phyloP scores from a whole-genome alignment of 176 grass and related monocot genomes.

The Phragmites australis region DNA sequence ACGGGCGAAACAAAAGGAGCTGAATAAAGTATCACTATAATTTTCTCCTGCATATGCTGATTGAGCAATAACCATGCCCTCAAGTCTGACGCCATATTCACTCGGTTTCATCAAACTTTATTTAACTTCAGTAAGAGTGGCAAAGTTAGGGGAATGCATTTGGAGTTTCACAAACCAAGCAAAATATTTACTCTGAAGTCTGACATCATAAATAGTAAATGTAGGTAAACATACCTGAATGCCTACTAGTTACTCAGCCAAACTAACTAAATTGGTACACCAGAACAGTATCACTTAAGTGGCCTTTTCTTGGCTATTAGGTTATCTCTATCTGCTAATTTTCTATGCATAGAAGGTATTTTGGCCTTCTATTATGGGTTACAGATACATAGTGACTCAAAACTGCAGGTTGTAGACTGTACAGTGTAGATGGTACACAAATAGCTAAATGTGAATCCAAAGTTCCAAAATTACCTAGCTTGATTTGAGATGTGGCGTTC shows the following conservation, averaged over 20 bases:
- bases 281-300: background rate
- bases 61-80: background rate
- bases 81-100: background rate
- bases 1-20: background rate
- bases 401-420: background rate
- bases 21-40: background rate
- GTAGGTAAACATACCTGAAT: background rate
- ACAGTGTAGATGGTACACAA: background rate
- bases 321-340: background rate
- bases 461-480: slow-evolving; percentile 58
- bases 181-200: background rate
- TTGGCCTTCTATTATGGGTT: background rate
- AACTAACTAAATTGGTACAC: background rate
- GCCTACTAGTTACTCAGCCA: background rate
- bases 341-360: slow-evolving; percentile 9
- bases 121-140: background rate
- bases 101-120: background rate
- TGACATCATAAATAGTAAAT: slow-evolving; percentile 16
- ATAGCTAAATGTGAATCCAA: slow-evolving; percentile 3
- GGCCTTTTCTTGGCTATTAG: background rate
- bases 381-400: slow-evolving; percentile 13
- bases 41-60: slow-evolving; percentile 9
- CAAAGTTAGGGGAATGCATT: background rate
- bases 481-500: slow-evolving; percentile 83
- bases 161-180: slow-evolving; percentile 31